Evolutionary conservation across 2,329 filamentous ascomycete genomes (phyloP).

Genomic region (Colletotrichum sp.): DNA sequence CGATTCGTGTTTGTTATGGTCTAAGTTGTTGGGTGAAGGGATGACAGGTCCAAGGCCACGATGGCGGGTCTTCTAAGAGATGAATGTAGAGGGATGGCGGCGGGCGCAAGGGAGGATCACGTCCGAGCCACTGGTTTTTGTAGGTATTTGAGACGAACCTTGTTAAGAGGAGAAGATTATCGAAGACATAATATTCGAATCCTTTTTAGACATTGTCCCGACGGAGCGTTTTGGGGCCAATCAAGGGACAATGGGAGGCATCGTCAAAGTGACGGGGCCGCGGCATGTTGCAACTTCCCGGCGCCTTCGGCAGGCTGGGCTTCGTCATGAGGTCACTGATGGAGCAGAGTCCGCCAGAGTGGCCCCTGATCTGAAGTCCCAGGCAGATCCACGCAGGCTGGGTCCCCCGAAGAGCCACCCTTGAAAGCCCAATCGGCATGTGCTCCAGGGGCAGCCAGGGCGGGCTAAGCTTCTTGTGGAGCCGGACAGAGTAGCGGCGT

Average conservation of each 20-base stretch:
- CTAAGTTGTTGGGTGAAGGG: not conserved
- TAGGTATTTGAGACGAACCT: constrained; percentile 3
- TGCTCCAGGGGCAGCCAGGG: not conserved
- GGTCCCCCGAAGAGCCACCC: not conserved
- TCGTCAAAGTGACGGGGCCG: constrained; percentile 4
- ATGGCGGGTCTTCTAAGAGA: not conserved
- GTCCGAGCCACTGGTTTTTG: constrained; percentile 9
- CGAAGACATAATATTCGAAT: not conserved
- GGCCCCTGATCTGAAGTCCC: not conserved
- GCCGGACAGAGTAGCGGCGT: not conserved
- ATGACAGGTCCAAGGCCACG: not conserved
- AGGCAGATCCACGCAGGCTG: not conserved
- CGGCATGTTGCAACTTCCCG: constrained; percentile 9
- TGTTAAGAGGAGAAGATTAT: not conserved
- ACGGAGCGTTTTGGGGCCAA: not conserved
- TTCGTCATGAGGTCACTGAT: constrained; percentile 21
- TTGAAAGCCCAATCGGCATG: constrained; percentile 1
- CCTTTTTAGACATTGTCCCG: not conserved
- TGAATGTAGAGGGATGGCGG: constrained; percentile 2
- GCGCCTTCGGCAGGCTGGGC: not conserved
- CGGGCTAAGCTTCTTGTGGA: not conserved
- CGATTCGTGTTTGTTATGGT: not conserved
- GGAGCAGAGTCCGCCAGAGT: not conserved
- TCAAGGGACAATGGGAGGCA: constrained; percentile 2
- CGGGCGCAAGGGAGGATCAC: constrained; percentile 9